These are phyloP conservation scores for Pichia sp. DNA, from an alignment of 1,139 yeast species.

Conservation along the genomic window DNA sequence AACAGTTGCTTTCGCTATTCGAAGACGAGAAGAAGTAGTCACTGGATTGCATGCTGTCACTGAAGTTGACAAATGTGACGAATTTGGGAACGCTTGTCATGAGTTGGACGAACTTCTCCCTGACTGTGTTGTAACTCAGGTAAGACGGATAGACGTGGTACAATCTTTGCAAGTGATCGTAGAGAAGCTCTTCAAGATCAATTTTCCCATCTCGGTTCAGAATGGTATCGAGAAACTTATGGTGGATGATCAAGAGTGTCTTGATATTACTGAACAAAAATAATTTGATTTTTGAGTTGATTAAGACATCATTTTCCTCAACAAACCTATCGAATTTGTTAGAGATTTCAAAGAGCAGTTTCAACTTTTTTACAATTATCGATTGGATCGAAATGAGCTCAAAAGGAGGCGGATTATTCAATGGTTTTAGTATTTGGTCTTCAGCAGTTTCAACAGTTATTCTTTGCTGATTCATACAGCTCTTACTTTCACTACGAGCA, in stretches of 20 bases:
- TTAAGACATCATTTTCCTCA: constrained; percentile 16
- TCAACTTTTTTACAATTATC: constrained; percentile 15
- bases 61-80: constrained; percentile 4
- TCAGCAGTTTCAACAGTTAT: not conserved
- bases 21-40: not conserved
- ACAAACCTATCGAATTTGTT: constrained; percentile 19
- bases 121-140: constrained; percentile 5
- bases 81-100: constrained; percentile 3
- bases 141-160: constrained; percentile 28
- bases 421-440: constrained; percentile 7
- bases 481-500: not conserved
- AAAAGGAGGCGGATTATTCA: constrained; percentile 13
- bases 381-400: constrained; percentile 12
- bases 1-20: constrained; percentile 1
- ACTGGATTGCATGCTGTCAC: not conserved
- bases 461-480: not conserved
- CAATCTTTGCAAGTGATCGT: constrained; percentile 25
- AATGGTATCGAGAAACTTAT: constrained; percentile 20
- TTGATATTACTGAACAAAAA: constrained; percentile 28
- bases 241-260: constrained; percentile 23
- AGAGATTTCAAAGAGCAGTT: constrained; percentile 17
- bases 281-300: constrained; percentile 18
- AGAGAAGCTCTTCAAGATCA: constrained; percentile 16
- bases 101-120: constrained; percentile 4
- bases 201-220: constrained; percentile 3